Base-by-base conservation (phyloP, 306 rosid species). In the Lathyrus sativus region DNA sequence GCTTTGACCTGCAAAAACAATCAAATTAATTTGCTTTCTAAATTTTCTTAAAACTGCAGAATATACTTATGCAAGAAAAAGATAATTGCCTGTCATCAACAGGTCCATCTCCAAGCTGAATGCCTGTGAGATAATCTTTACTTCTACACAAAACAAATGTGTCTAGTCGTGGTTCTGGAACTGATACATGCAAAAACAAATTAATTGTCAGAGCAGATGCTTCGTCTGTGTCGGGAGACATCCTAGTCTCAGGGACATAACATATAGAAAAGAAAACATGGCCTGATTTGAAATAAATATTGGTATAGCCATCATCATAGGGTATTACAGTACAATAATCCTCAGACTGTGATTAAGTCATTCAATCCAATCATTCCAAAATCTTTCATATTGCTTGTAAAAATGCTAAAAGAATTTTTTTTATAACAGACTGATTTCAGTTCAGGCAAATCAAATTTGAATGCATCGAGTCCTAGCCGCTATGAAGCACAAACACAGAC, bases 131-230 rank as follows among this genome's bases (percentile, higher is more conserved):
- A 74, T 86, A 85, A 57, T 87, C 84, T 78, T 80, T 88, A 71
- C 97, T 88, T 83, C 86, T 86, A 82, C 98, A 93, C 24, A 93
- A 93, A 29, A 92, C 93, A 76, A 89, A 92, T 19, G 84, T 77
- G 72, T 92, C 96, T 68, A 88, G 76, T 38, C 78, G 80, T 1
- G 96, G 91, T 82, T 83, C 89, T 49, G 93, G 90, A 70, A 86
- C 96, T 92, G 88, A 59, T 77, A 76, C 54, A 64, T 11, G 35
- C 57, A 74, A 54, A 66, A 17, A 70, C 62, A 50, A 50, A 64
- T 35, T 7, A 62, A 6, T 8, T 58, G 62, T 61, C 57, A 50
- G 11, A 14, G 29, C 18, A 28, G 13, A 68, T 8, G 7, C 12
- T 50, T 50, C 28, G 8, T 14, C 7, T 46, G 11, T 9, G 10